These are phyloP conservation scores for Phytophthora foliorum DNA, from an alignment of 352 stramenopile species.

Conservation along the genomic window DNA sequence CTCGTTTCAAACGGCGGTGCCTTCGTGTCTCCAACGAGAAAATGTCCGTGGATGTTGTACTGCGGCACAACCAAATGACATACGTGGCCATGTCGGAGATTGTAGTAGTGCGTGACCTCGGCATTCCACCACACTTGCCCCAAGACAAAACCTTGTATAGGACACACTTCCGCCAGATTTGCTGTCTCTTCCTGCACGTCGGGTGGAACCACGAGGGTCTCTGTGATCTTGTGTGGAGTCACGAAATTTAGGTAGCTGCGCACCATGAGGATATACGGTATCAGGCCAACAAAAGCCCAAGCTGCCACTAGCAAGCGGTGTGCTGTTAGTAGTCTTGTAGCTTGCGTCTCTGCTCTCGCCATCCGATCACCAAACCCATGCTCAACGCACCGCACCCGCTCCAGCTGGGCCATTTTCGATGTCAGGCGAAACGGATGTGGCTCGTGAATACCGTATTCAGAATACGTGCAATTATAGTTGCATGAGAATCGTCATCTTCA, in stretches of 20 bases:
- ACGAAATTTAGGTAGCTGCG: constrained; percentile 35
- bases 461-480: neutral
- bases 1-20: constrained; percentile 6
- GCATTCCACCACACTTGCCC: constrained; percentile 36
- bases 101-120: constrained; percentile 25
- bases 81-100: neutral
- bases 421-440: neutral
- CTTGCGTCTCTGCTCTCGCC: neutral
- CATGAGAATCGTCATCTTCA: neutral
- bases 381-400: neutral
- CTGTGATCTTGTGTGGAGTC: constrained; percentile 29
- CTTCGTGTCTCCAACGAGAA: constrained; percentile 6
- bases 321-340: neutral
- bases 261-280: constrained; percentile 25
- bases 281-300: constrained; percentile 21
- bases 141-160: constrained; percentile 14
- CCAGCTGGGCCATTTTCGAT: neutral
- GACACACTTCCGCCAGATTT: constrained; percentile 20
- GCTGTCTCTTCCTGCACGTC: constrained; percentile 12
- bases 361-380: neutral
- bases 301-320: constrained; percentile 6
- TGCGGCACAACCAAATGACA: constrained; percentile 37
- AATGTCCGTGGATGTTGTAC: constrained; percentile 32
- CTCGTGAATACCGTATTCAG: too few relatives aligned
- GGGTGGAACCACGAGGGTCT: constrained; percentile 13